Evolutionary conservation across 441 rosid species (phyloP).

Genomic region (Pelargonium exstipulatum): DNA sequence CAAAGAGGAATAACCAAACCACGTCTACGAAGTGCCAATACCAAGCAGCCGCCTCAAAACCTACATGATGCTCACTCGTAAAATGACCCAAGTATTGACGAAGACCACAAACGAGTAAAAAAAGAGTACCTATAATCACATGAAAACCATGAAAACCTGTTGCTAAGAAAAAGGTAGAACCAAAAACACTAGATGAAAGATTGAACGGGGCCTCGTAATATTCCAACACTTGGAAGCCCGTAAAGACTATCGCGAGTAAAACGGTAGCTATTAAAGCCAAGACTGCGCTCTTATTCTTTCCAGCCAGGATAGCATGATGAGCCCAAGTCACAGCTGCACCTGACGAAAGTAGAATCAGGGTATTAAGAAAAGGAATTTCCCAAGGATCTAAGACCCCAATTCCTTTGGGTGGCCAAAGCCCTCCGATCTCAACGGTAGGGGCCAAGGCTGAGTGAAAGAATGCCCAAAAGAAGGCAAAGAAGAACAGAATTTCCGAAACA

Average conservation of each 20-base stretch:
- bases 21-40: slow-evolving; percentile 10
- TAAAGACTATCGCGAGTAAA: slow-evolving; percentile 1
- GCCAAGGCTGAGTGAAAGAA: slow-evolving; percentile 8
- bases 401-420: neutral
- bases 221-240: neutral
- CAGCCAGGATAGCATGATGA: neutral
- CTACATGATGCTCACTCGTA: slow-evolving; percentile 10
- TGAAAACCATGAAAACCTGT: slow-evolving; percentile 17
- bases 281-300: neutral
- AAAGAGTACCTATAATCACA: slow-evolving; percentile 16
- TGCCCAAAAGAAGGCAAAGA: slow-evolving; percentile 7
- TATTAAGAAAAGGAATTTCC: neutral
- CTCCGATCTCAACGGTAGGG: neutral
- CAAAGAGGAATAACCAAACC: slow-evolving; percentile 11
- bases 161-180: slow-evolving; percentile 12
- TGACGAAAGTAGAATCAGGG: neutral
- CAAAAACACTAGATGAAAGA: slow-evolving; percentile 4
- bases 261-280: neutral
- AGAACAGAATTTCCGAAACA: neutral
- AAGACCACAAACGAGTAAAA: slow-evolving; percentile 4
- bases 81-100: slow-evolving; percentile 12
- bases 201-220: neutral
- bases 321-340: neutral
- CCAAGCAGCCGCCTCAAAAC: slow-evolving; percentile 14
- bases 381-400: slow-evolving; percentile 7